A percentile compares a stretch with the other conserved stretches of the same genome.
These are phyloP conservation scores for Rhizoclosmatium sp. DNA, from an alignment of 192 early-diverging fungal genomes.

Conservation along the genomic window DNA sequence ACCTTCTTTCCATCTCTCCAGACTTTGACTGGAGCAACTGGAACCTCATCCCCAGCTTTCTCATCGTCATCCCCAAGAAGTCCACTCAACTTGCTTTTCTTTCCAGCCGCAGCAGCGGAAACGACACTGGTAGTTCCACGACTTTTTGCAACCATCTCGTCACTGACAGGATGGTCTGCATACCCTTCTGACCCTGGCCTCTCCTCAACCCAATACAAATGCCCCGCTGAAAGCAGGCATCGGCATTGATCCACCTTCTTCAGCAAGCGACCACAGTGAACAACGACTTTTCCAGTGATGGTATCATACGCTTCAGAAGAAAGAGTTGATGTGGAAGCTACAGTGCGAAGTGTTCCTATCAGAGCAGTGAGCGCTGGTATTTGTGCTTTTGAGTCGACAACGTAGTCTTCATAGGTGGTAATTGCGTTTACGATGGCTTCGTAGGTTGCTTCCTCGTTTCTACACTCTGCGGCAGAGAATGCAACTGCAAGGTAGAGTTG, in stretches of 20 bases:
- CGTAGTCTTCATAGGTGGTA: conserved; percentile 95
- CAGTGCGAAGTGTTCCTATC: conserved; percentile 73
- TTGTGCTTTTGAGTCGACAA: conserved; percentile 92
- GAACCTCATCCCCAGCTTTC: conserved; percentile 43
- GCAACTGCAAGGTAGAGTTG: conserved; percentile 88
- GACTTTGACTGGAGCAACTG: conserved; percentile 63
- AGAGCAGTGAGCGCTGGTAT: conserved; percentile 88
- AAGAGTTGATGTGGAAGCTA: conserved; percentile 80
- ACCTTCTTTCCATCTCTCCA: conserved; percentile 91
- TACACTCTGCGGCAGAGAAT: conserved; percentile 82
- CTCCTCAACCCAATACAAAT: conserved; percentile 88
- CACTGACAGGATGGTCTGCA: conserved; percentile 15
- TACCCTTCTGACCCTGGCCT: not conserved
- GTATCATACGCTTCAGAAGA: conserved; percentile 94
- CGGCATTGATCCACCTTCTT: conserved; percentile 96
- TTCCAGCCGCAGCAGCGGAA: not conserved
- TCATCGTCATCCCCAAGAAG: conserved; percentile 33
- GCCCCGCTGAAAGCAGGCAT: conserved; percentile 80
- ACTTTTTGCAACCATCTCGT: not conserved
- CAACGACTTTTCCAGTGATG: conserved; percentile 87
- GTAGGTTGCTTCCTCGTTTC: conserved; percentile 94
- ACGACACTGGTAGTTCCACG: conserved; percentile 21
- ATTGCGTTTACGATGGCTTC: conserved; percentile 97
- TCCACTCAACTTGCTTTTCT: conserved; percentile 27
- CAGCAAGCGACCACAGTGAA: conserved; percentile 89